Percentiles rank a stretch among this genome's conserved stretches.
These are phyloP conservation scores for Cryptosporidium ubiquitum DNA, from an alignment of 169 alveolate genomes.

Conservation along the genomic window DNA sequence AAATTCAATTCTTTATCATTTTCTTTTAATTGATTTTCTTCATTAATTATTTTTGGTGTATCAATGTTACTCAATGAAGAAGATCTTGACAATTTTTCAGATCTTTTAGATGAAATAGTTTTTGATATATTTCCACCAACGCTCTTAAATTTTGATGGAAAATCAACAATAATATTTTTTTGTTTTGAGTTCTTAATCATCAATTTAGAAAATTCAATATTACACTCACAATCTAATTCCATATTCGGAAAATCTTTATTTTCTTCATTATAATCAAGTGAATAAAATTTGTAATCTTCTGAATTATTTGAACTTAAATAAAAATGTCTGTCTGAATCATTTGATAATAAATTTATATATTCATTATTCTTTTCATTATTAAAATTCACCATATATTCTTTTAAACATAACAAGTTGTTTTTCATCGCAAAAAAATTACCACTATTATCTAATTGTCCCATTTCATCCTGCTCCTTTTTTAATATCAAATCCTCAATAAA, in stretches of 20 bases:
- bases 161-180: constrained; percentile 20
- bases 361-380: neutral
- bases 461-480: neutral
- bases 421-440: neutral
- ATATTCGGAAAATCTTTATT: constrained; percentile 36
- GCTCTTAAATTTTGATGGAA: constrained; percentile 1
- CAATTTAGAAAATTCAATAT: neutral
- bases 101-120: neutral
- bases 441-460: neutral
- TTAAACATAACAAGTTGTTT: neutral
- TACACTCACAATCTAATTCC: neutral
- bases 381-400: constrained; percentile 36
- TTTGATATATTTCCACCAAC: neutral
- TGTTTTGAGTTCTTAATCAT: constrained; percentile 8
- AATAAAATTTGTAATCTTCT: constrained; percentile 44
- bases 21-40: neutral
- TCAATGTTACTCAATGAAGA: neutral
- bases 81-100: neutral
- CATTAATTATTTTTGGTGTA: neutral
- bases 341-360: neutral
- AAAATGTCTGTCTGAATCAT: neutral
- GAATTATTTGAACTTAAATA: constrained; percentile 52
- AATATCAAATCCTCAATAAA: neutral
- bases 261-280: constrained; percentile 17
- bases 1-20: constrained; percentile 23